Evolutionary conservation across 805 yeast species (phyloP).

Genomic region (Ogataea saltuana): DNA sequence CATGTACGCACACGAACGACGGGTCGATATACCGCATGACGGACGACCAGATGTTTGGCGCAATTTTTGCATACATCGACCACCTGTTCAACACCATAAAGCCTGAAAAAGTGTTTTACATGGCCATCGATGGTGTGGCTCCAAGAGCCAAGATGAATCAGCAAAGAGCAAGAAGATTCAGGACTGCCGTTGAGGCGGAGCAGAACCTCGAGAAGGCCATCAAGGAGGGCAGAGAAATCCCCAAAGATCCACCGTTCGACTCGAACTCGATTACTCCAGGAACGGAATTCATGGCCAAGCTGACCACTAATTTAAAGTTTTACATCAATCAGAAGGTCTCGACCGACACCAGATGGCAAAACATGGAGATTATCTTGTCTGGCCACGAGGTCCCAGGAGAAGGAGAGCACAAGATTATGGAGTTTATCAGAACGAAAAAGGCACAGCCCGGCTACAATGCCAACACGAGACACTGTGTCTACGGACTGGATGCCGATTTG

Average conservation of each 20-base stretch:
- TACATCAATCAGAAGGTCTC: slow-evolving; percentile 86
- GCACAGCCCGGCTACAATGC: slow-evolving; percentile 73
- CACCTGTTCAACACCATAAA: slow-evolving; percentile 85
- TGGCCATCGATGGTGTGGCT: slow-evolving; percentile 99
- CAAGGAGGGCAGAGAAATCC: slow-evolving; percentile 68
- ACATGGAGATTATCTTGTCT: slow-evolving; percentile 70
- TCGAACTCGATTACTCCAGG: slow-evolving; percentile 95
- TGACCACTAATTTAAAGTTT: slow-evolving; percentile 78
- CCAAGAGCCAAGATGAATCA: slow-evolving; percentile 99
- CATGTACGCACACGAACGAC: slow-evolving; percentile 86
- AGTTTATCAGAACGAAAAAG: slow-evolving; percentile 76
- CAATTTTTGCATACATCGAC: slow-evolving; percentile 93
- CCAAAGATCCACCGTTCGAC: slow-evolving; percentile 85
- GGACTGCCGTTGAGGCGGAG: slow-evolving; percentile 93
- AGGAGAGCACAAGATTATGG: slow-evolving; percentile 98
- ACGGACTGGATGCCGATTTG: slow-evolving; percentile 95
- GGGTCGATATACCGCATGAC: slow-evolving; percentile 61
- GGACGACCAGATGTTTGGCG: slow-evolving; percentile 89
- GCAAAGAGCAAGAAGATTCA: slow-evolving; percentile 92
- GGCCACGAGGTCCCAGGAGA: slow-evolving; percentile 99
- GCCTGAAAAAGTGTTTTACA: slow-evolving; percentile 83
- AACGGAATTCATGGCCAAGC: slow-evolving; percentile 91
- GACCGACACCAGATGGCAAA: slow-evolving; percentile 84
- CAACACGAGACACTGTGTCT: slow-evolving; percentile 87
- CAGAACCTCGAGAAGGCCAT: slow-evolving; percentile 72